These are phyloP conservation scores for Metarhizium album DNA, from an alignment of 2,329 filamentous ascomycete genomes.

Conservation along the genomic window DNA sequence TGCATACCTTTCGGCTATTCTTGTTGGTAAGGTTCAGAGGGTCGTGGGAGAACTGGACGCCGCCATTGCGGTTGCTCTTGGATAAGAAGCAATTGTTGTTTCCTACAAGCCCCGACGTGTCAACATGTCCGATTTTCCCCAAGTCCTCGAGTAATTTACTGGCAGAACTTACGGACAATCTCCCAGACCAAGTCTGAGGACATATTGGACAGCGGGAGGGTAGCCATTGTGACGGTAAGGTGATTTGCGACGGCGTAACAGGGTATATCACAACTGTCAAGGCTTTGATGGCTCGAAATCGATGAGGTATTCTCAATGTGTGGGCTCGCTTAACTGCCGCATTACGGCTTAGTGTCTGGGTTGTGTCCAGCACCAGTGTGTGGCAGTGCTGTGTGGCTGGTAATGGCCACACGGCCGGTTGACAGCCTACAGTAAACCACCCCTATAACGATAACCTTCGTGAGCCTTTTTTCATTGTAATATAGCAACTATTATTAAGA, in stretches of 20 bases:
- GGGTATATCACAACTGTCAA: conserved; percentile 10
- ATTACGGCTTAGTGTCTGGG: conserved; percentile 17
- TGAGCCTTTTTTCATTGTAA: too few species aligned
- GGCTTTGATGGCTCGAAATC: conserved; percentile 17
- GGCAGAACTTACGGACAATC: conserved; percentile 73
- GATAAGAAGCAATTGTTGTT: conserved; percentile 82
- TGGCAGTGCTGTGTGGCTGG: conserved; percentile 1
- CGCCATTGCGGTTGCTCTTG: conserved; percentile 72
- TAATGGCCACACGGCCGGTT: background rate
- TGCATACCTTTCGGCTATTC: conserved; percentile 74
- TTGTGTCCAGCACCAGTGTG: conserved; percentile 11
- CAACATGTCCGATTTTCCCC: background rate
- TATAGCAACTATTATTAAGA: too few species aligned
- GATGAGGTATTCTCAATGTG: conserved; percentile 21
- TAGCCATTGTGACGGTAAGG: conserved; percentile 41
- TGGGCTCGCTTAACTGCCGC: conserved; percentile 29
- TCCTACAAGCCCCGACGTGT: conserved; percentile 41
- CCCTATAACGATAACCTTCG: too few species aligned
- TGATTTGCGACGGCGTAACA: conserved; percentile 15
- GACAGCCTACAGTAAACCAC: too few species aligned
- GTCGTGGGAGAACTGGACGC: conserved; percentile 85
- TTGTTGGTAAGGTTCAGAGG: conserved; percentile 88
- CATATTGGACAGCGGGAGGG: conserved; percentile 56
- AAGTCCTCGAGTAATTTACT: background rate
- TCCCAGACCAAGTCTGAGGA: conserved; percentile 92